Conservation (phyloP, 176 grass and related monocot genomes). For the Tillandsia fasciculata region DNA sequence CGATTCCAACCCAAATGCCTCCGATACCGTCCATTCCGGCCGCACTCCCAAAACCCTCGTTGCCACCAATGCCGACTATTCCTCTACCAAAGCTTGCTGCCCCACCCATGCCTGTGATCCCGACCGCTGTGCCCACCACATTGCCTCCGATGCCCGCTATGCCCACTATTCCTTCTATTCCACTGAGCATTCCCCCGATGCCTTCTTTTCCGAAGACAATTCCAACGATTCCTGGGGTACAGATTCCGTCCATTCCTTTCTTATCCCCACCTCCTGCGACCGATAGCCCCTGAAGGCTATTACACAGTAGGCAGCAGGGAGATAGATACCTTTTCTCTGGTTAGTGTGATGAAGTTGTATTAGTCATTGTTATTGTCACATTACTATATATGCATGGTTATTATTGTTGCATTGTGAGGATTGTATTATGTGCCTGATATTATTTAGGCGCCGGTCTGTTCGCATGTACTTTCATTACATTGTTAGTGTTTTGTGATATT, state of each 20-base stretch:
- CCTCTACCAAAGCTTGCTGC: neutral
- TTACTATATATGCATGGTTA: constrained; percentile 22
- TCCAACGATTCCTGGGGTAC: constrained; percentile 41
- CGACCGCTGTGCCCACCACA: neutral
- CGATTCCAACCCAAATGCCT: neutral
- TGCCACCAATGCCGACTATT: constrained; percentile 6
- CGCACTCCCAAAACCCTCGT: neutral
- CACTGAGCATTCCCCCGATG: constrained; percentile 31
- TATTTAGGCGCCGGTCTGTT: constrained; percentile 12
- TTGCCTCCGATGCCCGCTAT: constrained; percentile 16
- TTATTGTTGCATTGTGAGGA: constrained; percentile 12
- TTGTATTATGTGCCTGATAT: neutral
- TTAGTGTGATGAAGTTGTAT: neutral
- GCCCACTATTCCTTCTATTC: constrained; percentile 43
- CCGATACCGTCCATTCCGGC: neutral
- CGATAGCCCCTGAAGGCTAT: constrained; percentile 33
- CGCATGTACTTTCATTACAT: constrained; percentile 26
- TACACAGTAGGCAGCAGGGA: neutral
- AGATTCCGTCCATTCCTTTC: constrained; percentile 48
- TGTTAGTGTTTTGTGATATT: too few relatives aligned
- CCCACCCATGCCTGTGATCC: neutral
- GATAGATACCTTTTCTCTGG: constrained; percentile 10
- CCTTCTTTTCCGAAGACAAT: constrained; percentile 39
- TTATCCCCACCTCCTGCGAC: constrained; percentile 33
- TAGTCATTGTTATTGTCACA: constrained; percentile 5